phyloP scores from a whole-genome alignment of 257 asterid species.

The Ocimum tenuiflorum region DNA sequence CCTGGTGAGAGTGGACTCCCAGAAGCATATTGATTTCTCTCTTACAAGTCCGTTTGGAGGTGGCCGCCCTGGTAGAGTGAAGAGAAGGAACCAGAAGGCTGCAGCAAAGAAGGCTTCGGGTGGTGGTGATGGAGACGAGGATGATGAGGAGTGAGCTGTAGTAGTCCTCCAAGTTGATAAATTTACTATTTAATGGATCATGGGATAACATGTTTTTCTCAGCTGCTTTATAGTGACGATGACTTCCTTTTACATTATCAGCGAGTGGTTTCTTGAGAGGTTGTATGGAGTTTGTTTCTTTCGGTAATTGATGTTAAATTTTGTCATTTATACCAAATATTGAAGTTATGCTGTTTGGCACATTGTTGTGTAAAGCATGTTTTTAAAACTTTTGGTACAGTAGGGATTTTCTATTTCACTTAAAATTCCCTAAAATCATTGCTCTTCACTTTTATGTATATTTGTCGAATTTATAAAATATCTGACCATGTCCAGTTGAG shows the following conservation, averaged over 20 bases:
- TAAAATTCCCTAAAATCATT: too few relatives aligned
- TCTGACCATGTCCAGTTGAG: too few relatives aligned
- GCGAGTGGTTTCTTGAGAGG: constrained; percentile 4
- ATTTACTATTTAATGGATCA: too few relatives aligned
- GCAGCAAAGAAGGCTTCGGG: not conserved
- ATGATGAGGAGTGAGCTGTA: constrained; percentile 39
- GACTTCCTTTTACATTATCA: not conserved
- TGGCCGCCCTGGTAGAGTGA: constrained; percentile 16
- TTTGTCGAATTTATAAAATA: too few relatives aligned
- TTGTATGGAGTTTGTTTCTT: not conserved
- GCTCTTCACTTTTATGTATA: too few relatives aligned
- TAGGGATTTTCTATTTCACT: too few relatives aligned
- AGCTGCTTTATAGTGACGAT: constrained; percentile 8
- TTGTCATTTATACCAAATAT: not conserved
- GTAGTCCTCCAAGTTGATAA: not conserved
- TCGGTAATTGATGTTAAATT: not conserved
- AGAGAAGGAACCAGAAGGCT: not conserved
- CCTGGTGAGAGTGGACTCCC: constrained; percentile 30
- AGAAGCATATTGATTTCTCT: constrained; percentile 52
- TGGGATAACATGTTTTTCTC: not conserved
- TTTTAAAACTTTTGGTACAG: too few relatives aligned
- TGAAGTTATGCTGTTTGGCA: too few relatives aligned
- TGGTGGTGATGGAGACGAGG: not conserved
- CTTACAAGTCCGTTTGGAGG: constrained; percentile 54
- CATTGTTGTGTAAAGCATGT: too few relatives aligned